phyloP scores from a whole-genome alignment of 257 asterid genomes.

The Penstemon newberryi region DNA sequence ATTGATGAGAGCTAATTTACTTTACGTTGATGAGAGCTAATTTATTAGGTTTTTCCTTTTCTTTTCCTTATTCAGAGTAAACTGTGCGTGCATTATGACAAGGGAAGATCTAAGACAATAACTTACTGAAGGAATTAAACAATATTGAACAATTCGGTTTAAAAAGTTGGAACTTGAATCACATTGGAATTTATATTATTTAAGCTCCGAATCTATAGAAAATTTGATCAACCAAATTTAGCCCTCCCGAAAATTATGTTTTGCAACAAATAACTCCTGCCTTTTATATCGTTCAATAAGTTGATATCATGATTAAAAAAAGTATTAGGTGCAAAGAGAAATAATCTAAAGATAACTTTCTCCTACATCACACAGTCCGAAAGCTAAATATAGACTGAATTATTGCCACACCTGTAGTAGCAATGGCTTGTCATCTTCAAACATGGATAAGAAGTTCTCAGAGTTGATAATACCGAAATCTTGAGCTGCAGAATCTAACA shows the following conservation, averaged over 20 bases:
- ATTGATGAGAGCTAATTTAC: neutral
- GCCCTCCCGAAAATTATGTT: neutral
- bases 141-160: neutral
- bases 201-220: neutral
- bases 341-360: neutral
- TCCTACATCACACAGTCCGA: conserved; percentile 8
- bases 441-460: conserved; percentile 54
- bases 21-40: neutral
- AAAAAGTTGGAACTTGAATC: neutral
- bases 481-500: conserved; percentile 52
- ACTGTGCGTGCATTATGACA: neutral
- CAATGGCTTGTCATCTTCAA: conserved; percentile 68
- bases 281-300: neutral
- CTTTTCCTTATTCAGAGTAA: neutral
- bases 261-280: neutral
- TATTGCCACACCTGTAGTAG: conserved; percentile 66
- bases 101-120: neutral
- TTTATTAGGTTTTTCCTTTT: conserved; percentile 1
- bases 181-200: neutral
- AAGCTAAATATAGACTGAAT: conserved; percentile 22
- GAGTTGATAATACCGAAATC: conserved; percentile 50
- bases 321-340: neutral
- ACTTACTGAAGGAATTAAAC: neutral
- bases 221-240: neutral
- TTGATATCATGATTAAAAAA: neutral